These are phyloP conservation scores for Starmerella scarabaei DNA, from an alignment of 805 yeast genomes.

Conservation along the genomic window DNA sequence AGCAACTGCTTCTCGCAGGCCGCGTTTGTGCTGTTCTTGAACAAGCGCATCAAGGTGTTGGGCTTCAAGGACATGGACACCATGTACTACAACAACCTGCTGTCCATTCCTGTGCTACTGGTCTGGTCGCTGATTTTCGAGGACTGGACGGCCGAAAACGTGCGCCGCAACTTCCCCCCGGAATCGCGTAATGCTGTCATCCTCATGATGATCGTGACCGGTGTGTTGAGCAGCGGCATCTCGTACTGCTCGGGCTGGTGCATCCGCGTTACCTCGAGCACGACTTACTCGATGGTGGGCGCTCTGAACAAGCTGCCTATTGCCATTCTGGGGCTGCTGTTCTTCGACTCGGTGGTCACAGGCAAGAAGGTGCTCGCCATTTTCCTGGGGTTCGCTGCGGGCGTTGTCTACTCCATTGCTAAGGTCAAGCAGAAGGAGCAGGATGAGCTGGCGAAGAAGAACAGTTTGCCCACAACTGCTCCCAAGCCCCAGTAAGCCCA, in stretches of 20 bases:
- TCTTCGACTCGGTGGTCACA: slow-evolving; percentile 91
- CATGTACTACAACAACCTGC: slow-evolving; percentile 92
- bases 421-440: slow-evolving; percentile 70
- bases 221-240: slow-evolving; percentile 89
- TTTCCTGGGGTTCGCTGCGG: slow-evolving; percentile 86
- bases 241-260: slow-evolving; percentile 99
- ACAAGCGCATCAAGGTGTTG: slow-evolving; percentile 94
- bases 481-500: no score
- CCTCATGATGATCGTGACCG: slow-evolving; percentile 78
- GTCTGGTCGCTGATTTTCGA: slow-evolving; percentile 65
- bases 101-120: slow-evolving; percentile 81
- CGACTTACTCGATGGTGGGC: slow-evolving; percentile 98
- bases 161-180: slow-evolving; percentile 65
- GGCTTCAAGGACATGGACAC: slow-evolving; percentile 88
- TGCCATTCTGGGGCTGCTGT: slow-evolving; percentile 85
- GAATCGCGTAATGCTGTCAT: slow-evolving; percentile 56
- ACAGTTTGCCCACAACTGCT: slow-evolving; percentile 12
- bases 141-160: slow-evolving; percentile 82
- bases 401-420: slow-evolving; percentile 89
- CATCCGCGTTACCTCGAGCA: slow-evolving; percentile 95
- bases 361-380: slow-evolving; percentile 85
- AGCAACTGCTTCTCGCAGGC: slow-evolving; percentile 90
- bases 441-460: slow-evolving; percentile 21
- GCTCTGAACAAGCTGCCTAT: slow-evolving; percentile 96
- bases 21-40: slow-evolving; percentile 82